Conservation (phyloP, 805 yeast genomes). For the Kurtzmaniella fragi region DNA sequence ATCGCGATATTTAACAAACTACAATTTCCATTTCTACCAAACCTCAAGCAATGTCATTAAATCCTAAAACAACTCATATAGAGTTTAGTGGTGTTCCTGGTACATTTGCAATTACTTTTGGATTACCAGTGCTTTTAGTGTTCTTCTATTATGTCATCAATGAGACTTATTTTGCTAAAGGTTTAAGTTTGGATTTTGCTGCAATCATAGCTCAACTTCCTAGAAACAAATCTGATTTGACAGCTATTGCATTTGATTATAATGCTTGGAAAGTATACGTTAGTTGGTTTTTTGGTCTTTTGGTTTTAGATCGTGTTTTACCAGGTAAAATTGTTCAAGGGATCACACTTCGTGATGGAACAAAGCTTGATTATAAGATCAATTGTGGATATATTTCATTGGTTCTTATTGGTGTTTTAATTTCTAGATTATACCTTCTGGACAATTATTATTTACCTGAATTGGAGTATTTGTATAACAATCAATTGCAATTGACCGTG, state of each 20-base stretch:
- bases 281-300: conserved; percentile 67
- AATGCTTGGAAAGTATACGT: conserved; percentile 61
- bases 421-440: conserved; percentile 43
- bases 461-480: conserved; percentile 65
- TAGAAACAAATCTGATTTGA: conserved; percentile 12
- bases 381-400: conserved; percentile 63
- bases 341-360: conserved; percentile 69
- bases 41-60: conserved; percentile 25
- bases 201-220: conserved; percentile 35
- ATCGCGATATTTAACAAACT: too few species aligned
- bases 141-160: conserved; percentile 60
- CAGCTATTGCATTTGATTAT: conserved; percentile 34
- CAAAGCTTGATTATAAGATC: conserved; percentile 65
- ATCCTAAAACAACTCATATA: conserved; percentile 64
- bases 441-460: conserved; percentile 68
- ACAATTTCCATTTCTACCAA: background rate
- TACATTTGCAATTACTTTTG: conserved; percentile 57
- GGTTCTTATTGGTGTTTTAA: conserved; percentile 31
- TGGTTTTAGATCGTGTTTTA: conserved; percentile 55
- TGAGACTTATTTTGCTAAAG: conserved; percentile 48
- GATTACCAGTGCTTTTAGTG: conserved; percentile 61
- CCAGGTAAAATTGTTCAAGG: conserved; percentile 62
- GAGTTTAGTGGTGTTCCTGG: conserved; percentile 84
- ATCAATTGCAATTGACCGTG: conserved; percentile 60
- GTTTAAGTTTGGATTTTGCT: conserved; percentile 39